Conservation (phyloP, 768 basidiomycete genomes). For the Mycena venus region DNA sequence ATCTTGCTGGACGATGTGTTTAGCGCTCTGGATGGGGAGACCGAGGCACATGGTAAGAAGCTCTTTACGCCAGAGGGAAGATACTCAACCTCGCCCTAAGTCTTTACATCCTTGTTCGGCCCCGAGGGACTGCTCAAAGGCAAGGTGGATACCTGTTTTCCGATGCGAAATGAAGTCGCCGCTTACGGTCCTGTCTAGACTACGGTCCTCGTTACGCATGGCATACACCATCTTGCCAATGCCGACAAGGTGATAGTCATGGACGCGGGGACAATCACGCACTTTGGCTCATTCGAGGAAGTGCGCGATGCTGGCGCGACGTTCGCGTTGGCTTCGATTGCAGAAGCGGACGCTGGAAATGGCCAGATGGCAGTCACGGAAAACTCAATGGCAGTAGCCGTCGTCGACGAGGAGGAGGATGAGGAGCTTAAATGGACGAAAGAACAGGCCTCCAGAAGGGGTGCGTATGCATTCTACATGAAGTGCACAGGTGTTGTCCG, state of each 20-base stretch:
- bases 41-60: conserved; percentile 9
- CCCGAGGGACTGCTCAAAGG: conserved; percentile 26
- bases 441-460: conserved; percentile 8
- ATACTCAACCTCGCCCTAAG: neutral
- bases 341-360: neutral
- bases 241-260: conserved; percentile 28
- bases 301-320: conserved; percentile 22
- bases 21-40: conserved; percentile 12
- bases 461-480: conserved; percentile 21
- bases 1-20: conserved; percentile 12
- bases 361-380: neutral
- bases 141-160: neutral
- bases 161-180: too few species aligned
- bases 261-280: conserved; percentile 19
- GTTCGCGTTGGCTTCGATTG: conserved; percentile 9
- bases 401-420: conserved; percentile 22
- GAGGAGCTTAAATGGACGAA: conserved; percentile 15
- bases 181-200: conserved; percentile 5
- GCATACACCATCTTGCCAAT: conserved; percentile 24
- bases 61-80: neutral
- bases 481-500: conserved; percentile 7
- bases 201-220: conserved; percentile 28
- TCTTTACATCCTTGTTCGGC: conserved; percentile 26
- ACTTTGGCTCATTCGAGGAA: conserved; percentile 27
- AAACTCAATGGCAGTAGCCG: neutral